Conservation (phyloP, 176 grass and related monocot genomes). For the Leersia perrieri region DNA sequence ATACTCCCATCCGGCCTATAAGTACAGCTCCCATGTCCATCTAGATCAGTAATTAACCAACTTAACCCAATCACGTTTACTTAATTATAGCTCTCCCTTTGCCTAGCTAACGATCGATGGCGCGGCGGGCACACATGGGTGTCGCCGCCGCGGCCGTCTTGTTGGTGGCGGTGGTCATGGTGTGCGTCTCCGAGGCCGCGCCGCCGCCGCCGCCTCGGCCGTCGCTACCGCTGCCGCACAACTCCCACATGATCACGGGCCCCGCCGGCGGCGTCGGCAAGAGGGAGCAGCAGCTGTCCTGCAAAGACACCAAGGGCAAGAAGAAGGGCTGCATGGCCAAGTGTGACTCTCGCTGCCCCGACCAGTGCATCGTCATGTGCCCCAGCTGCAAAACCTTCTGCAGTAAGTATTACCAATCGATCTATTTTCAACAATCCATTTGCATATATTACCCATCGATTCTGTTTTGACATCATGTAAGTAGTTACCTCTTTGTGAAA, state of each 20-base stretch:
- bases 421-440: too few species aligned
- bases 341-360: conserved; percentile 35
- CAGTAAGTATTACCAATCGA: conserved; percentile 28
- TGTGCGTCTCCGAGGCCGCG: neutral
- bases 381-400: conserved; percentile 52
- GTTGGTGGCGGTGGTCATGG: neutral
- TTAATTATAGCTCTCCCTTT: too few species aligned
- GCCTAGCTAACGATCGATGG: too few species aligned
- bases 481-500: too few species aligned
- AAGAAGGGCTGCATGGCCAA: neutral
- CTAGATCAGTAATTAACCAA: too few species aligned
- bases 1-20: too few species aligned
- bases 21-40: too few species aligned
- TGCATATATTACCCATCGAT: too few species aligned
- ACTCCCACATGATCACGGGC: neutral
- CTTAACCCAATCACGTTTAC: too few species aligned
- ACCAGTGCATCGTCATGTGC: conserved; percentile 59
- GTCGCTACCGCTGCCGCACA: neutral
- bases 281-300: neutral
- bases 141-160: neutral
- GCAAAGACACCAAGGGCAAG: neutral
- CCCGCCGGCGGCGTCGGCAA: neutral
- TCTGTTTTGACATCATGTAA: too few species aligned
- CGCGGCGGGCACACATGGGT: too few species aligned
- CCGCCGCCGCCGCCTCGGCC: neutral